Evolutionary conservation across 495 filamentous ascomycete genomes (phyloP), one percentile per base, ranked within the genome.

Genomic region (Peziza echinospora): DNA sequence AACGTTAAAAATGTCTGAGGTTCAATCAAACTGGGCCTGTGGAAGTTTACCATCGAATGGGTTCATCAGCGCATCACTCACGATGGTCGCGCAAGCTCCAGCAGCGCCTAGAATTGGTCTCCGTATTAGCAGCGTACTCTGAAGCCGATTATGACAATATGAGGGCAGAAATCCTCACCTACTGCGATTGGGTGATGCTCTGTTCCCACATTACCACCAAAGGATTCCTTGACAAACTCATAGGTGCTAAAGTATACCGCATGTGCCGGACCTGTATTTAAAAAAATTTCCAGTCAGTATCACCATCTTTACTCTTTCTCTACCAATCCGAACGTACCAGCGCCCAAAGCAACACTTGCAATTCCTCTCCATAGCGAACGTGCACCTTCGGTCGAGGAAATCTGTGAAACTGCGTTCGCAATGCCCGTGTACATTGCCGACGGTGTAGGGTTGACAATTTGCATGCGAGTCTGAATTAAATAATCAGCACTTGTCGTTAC

Each of bases 181-280:
- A 85, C 84, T 60, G 89, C 89, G 37, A 96, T 65, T 8, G 89
- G 86, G 61, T 99, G 91, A 62, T 99, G 87, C 34, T 81, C 80
- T 48, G 78, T 77, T 40, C 76, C 79, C 49, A 75, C 74, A 60
- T 96, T 96, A 13, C 89, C 89, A 54, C 89, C 89, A 66, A 93
- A 85, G 28, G 84, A 59, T 49, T 96, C 85, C 68, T 99, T 96
- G 49, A 96, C 89, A 16, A 80, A 73, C 67, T 99, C 89, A 58
- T 96, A 99, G 45, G 89, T 94, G 39, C 83, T 84, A 61, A 99
- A 99, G 62, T 99, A 96, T 41, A 96, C 84, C 17, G 89, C 89
- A 58, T 99, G 89, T 42, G 89, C 89, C 50, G 89, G 89, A 51
- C 86, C 89, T 94, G 46, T 37, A 41, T 47, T 50, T n/a, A n/a